Percentiles rank a stretch among this genome's conserved stretches.
These are phyloP conservation scores for Blastomyces percursus DNA, from an alignment of 2,329 filamentous ascomycete species.

Conservation along the genomic window DNA sequence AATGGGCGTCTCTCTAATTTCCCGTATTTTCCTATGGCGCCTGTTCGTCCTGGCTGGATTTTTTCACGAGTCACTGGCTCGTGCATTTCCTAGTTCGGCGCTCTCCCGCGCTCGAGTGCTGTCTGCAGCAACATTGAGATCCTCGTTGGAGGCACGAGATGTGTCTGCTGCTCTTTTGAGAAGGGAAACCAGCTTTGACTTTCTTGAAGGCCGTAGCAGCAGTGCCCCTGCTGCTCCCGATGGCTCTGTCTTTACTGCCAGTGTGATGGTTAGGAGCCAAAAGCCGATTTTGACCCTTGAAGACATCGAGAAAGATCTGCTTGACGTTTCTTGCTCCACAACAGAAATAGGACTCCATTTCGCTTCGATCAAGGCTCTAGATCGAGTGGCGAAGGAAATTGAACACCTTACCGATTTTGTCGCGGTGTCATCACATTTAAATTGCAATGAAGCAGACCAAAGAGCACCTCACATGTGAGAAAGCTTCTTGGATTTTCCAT, in stretches of 20 bases:
- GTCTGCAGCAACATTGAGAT: conserved; percentile 1
- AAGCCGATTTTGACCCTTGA: conserved; percentile 12
- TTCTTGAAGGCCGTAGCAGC: neutral
- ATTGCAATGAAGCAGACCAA: conserved; percentile 15
- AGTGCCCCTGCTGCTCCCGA: neutral
- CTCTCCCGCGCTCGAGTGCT: conserved; percentile 2
- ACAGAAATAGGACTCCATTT: conserved; percentile 11
- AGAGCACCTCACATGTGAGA: conserved; percentile 15
- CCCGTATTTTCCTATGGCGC: neutral
- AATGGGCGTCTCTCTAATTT: neutral
- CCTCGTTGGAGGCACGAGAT: neutral
- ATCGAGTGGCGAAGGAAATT: conserved; percentile 9
- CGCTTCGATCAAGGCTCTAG: conserved; percentile 1
- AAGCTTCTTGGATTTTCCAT: neutral
- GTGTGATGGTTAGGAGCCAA: conserved; percentile 10
- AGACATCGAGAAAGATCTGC: conserved; percentile 10
- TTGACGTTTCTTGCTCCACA: conserved; percentile 8
- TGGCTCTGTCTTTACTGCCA: conserved; percentile 11
- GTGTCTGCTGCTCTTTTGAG: neutral
- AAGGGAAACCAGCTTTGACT: conserved; percentile 6
- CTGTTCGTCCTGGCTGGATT: neutral
- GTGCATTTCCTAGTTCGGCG: neutral
- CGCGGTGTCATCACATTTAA: conserved; percentile 15
- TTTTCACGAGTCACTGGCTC: neutral
- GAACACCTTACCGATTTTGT: conserved; percentile 10